A percentile compares a stretch with the other conserved stretches of the same genome.
Evolutionary conservation across 345 rosid species (phyloP).

Genomic region (Lepidium africanum): DNA sequence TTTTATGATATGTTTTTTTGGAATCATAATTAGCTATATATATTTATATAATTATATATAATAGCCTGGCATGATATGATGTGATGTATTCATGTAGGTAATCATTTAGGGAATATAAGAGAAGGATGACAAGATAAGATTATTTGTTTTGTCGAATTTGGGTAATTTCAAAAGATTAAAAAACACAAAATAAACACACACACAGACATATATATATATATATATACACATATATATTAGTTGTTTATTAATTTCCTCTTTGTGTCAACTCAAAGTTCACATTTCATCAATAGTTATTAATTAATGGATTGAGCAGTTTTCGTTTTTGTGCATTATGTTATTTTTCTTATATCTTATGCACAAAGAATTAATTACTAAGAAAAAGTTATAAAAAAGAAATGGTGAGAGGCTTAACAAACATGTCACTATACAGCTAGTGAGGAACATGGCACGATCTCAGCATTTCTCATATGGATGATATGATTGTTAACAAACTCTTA

Average conservation of each 20-base stretch:
- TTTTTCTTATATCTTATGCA: neutral
- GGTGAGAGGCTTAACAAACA: conserved; percentile 14
- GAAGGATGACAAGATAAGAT: neutral
- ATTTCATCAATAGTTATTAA: neutral
- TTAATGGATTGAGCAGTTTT: neutral
- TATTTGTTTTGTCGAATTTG: neutral
- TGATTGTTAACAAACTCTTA: neutral
- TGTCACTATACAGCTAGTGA: conserved; percentile 15
- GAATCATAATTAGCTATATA: too few species aligned
- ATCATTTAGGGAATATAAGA: neutral
- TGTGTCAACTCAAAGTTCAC: neutral
- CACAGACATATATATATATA: too few species aligned
- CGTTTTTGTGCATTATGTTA: neutral
- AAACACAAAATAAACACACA: neutral
- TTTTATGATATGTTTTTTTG: too few species aligned
- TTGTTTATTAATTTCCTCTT: neutral
- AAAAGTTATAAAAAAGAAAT: neutral
- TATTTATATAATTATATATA: too few species aligned
- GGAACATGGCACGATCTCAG: conserved; percentile 26
- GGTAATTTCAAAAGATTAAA: neutral
- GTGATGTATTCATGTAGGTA: too few species aligned
- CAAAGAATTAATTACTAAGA: neutral
- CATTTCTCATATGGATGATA: neutral
- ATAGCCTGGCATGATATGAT: too few species aligned
- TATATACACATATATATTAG: too few species aligned